phyloP scores from a whole-genome alignment of 1,139 yeast species.

The Yamadazyma taylorii region DNA sequence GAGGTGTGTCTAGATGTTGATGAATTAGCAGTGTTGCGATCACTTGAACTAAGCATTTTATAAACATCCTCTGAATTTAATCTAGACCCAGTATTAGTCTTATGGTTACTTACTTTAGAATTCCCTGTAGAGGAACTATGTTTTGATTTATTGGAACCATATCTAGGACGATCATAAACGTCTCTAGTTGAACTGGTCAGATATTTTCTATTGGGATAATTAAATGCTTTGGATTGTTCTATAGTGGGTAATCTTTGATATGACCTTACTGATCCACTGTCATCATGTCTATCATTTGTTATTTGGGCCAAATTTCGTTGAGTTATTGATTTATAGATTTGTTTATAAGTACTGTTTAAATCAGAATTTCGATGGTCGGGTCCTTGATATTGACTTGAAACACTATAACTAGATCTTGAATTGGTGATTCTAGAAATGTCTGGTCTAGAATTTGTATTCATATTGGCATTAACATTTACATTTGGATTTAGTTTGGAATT shows the following conservation, averaged over 20 bases:
- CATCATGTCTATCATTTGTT: constrained; percentile 17
- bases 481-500: no score
- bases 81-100: constrained; percentile 8
- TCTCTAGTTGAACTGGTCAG: constrained; percentile 6
- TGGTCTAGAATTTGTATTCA: constrained; percentile 11
- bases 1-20: neutral
- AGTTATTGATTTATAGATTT: constrained; percentile 40
- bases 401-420: constrained; percentile 32
- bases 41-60: constrained; percentile 17
- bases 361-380: constrained; percentile 19
- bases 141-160: constrained; percentile 9
- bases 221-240: constrained; percentile 14
- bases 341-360: constrained; percentile 30
- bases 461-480: no score
- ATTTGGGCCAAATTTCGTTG: constrained; percentile 28
- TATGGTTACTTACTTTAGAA: neutral
- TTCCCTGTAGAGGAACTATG: constrained; percentile 6
- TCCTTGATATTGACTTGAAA: constrained; percentile 17
- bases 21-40: no score
- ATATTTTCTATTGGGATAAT: neutral
- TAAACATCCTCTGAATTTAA: constrained; percentile 27
- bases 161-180: constrained; percentile 6
- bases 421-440: constrained; percentile 15
- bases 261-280: constrained; percentile 17
- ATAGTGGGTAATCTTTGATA: constrained; percentile 21